Percentiles rank a stretch among this genome's conserved stretches.
Evolutionary conservation across 164 flowering plant species (phyloP).

Genomic region (Echeveria elegans): DNA sequence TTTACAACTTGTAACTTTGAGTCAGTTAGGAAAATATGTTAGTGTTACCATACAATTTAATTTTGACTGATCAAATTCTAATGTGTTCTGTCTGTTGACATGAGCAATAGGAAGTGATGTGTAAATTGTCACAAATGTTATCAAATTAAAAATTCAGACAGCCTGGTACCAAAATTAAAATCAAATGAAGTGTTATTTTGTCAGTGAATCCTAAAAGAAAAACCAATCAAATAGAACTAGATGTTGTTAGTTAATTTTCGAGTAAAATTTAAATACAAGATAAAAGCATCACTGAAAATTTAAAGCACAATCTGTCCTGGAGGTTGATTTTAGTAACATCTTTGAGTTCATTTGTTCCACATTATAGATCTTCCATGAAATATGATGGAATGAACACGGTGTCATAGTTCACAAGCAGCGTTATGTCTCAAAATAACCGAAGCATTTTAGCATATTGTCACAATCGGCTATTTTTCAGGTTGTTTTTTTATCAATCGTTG

Average conservation of each 20-base stretch:
- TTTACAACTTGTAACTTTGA: too few relatives aligned
- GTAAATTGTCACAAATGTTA: too few relatives aligned
- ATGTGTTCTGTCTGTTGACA: too few relatives aligned
- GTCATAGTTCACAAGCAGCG: background rate
- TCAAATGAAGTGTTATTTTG: too few relatives aligned
- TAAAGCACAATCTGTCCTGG: background rate
- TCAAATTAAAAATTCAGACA: too few relatives aligned
- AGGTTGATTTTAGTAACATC: background rate
- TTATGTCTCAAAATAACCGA: background rate
- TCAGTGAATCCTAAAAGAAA: too few relatives aligned
- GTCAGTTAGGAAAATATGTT: too few relatives aligned
- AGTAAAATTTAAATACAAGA: background rate
- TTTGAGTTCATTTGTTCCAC: background rate
- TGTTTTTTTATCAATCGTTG: background rate
- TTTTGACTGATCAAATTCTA: too few relatives aligned
- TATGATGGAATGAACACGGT: slow-evolving; percentile 2
- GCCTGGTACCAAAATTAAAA: too few relatives aligned
- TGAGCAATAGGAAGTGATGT: too few relatives aligned
- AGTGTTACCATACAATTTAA: too few relatives aligned
- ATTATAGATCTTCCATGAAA: background rate
- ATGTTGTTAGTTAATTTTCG: background rate
- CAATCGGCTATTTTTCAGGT: background rate
- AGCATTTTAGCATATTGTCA: background rate
- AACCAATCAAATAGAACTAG: background rate
- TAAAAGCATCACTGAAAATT: background rate